phyloP scores from a whole-genome alignment of 2,329 filamentous ascomycete genomes.

The Monilinia polystroma region DNA sequence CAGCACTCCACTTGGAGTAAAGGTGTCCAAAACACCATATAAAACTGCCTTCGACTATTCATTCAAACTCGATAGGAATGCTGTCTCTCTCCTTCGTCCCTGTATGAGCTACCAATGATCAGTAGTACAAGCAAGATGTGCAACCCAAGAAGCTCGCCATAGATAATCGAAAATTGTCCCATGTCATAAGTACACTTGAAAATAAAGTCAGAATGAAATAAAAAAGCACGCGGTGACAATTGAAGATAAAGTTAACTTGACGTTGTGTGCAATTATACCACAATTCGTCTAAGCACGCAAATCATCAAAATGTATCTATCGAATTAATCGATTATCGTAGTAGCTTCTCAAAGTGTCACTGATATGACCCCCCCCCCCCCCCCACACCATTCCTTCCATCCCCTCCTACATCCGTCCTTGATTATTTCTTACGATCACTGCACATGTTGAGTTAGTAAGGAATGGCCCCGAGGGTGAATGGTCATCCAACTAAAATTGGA shows the following conservation, averaged over 20 bases:
- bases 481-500: neutral
- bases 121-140: neutral
- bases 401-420: conserved; percentile 19
- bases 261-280: conserved; percentile 21
- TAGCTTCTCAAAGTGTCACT: conserved; percentile 20
- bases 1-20: neutral
- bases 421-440: conserved; percentile 35
- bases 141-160: neutral
- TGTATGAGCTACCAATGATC: neutral
- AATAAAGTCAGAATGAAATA: neutral
- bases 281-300: conserved; percentile 8
- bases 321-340: conserved; percentile 20
- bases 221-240: neutral
- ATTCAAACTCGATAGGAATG: neutral
- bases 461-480: neutral
- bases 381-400: neutral
- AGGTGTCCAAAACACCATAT: no score
- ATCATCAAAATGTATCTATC: conserved; percentile 23
- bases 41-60: no score
- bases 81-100: neutral
- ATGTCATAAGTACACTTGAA: neutral
- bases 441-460: conserved; percentile 17
- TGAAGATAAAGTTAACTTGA: conserved; percentile 18
- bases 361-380: no score
- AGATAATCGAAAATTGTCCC: neutral